Evolutionary conservation across 1,139 yeast species (phyloP), one percentile per base, ranked within the genome.

Genomic region (Yamadazyma diddensiae): DNA sequence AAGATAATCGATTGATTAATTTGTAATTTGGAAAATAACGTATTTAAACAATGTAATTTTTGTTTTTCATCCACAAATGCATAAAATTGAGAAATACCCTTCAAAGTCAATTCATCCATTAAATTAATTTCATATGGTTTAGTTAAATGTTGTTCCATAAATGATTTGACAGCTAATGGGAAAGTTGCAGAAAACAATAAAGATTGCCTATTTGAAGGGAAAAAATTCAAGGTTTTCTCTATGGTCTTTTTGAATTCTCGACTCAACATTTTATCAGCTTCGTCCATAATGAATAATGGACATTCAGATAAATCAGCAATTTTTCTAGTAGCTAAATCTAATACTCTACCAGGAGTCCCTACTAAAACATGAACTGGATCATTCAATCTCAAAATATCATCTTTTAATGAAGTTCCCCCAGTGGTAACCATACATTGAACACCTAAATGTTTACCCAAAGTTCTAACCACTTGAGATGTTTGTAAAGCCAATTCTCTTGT

Each of bases 11-110:
- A 86, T 61, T 92, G 98, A 62, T 92, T 92, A 60, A 92, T 88
- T 61, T 88, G 95, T 44, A 92, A 74, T 62, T 90, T 92, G 42
- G 95, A 83, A 61, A 92, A 92, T 49, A 92, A 73, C 1, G 98
- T 92, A 68, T 92, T 92, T 51, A 92, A 73, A 64, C 98, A 92
- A 59, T 92, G 97, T 43, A 92, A 74, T 59, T 92, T 92, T 67
- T 92, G 96, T 53, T 82, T 83, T 61, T 92, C 98, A 59, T 92
- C 98, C 31, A 92, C 97, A 59, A 90, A 92, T 13, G 98, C 98
- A 56, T 92, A 92, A 62, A 83, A 92, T 64, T 92, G 97, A 3
- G 97, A 85, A 50, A 92, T 88, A 71, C 98, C 98, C 54, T 92
- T 80, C 47, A 92, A 73, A 10, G 98, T 92, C 52, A 92, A 75